These are phyloP conservation scores for Mucuna pruriens DNA, from an alignment of 306 rosid species.

Conservation along the genomic window DNA sequence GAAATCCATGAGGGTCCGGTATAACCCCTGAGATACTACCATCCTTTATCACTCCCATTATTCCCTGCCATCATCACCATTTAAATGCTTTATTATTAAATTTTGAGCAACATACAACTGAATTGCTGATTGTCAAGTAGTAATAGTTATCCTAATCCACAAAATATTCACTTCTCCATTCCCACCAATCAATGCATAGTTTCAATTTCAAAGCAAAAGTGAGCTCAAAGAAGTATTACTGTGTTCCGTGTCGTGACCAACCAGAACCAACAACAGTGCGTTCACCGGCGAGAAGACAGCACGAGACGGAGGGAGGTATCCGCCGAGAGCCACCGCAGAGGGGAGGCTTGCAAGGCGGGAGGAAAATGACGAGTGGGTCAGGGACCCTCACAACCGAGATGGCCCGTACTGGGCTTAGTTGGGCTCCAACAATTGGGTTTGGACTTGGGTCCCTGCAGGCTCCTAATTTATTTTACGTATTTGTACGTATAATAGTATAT, in stretches of 20 bases:
- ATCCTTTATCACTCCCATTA: slow-evolving; percentile 73
- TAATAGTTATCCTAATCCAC: not conserved
- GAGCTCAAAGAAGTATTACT: not conserved
- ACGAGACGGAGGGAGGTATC: too few species aligned
- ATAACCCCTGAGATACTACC: slow-evolving; percentile 67
- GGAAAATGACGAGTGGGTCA: too few species aligned
- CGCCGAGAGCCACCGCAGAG: too few species aligned
- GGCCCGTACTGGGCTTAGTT: too few species aligned
- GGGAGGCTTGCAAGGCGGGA: too few species aligned
- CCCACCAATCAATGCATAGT: not conserved
- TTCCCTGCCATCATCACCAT: slow-evolving; percentile 34
- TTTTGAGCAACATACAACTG: slow-evolving; percentile 8
- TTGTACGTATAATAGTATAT: too few species aligned
- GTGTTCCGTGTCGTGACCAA: not conserved
- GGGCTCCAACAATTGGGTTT: too few species aligned
- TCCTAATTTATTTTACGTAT: too few species aligned
- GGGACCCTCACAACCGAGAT: too few species aligned
- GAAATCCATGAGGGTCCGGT: slow-evolving; percentile 57
- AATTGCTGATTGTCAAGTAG: not conserved
- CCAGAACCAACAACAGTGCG: too few species aligned
- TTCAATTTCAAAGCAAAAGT: not conserved
- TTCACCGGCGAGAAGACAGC: too few species aligned
- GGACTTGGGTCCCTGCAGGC: too few species aligned
- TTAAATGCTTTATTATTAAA: not conserved
- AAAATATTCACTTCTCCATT: not conserved